Evolutionary conservation across 768 basidiomycete species (phyloP), one percentile per base, ranked within the genome.

Genomic region (Mycena leptocephala): DNA sequence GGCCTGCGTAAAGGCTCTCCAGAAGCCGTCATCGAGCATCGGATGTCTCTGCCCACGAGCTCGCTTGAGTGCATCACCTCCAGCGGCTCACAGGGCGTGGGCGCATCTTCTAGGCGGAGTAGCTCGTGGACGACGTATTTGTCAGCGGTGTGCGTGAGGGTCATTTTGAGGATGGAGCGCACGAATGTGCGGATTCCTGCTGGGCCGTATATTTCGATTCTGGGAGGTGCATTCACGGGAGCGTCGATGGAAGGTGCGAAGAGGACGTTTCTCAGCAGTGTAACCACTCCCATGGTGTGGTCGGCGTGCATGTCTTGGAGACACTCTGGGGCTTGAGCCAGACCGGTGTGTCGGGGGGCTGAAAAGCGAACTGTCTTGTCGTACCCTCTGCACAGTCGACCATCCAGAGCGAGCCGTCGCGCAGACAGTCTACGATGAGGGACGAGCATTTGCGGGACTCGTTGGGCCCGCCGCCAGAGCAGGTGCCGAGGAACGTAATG

Each of bases 81-180:
- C n/a, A n/a, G n/a, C 22, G 82, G 81, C 26, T 88, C 86, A 74
- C 92, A 93, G 10, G 91, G 83, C 4, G 91, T 93, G 0, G 86
- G 79, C n/a, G 80, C 46, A 74, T 96, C 95, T n/a, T 84, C 84
- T 2, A 84, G 79, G 3, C 85, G 87, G 24, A 97, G 87, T 1
- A 97, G 89, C 81, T 97, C 96, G 81, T 97, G 95, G 1, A 96
- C 95, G 46, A 88, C 90, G 80, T 94, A 97, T 18, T 87, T 89
- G 56, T 93, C 91, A 0, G 89, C 86, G 4, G 92, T 91, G 35
- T 84, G 86, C 9, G 92, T 92, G 48, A 91, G 85, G 0, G 96
- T 96, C 85, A 95, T 90, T 66, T 88, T 88, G 79, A 97, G 88
- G 70, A 90, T 91, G 48, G 90, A 89, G 55, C 96, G 94, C 28